phyloP scores from a whole-genome alignment of 345 rosid genomes.

The Rhodamnia argentea region DNA sequence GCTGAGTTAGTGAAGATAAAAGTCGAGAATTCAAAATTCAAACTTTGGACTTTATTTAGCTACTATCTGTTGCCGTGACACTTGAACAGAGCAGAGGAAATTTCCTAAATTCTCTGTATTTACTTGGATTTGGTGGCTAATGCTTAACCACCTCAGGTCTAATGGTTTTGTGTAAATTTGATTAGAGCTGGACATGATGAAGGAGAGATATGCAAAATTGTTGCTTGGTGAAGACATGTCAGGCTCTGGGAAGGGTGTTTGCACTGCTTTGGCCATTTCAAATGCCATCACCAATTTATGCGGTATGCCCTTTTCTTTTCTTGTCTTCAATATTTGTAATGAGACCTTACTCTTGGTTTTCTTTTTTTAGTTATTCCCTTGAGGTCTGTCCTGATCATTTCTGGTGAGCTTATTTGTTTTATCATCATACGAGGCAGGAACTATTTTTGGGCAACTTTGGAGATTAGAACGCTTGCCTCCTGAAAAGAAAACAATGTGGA shows the following conservation, averaged over 20 bases:
- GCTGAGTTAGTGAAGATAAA: constrained; percentile 2
- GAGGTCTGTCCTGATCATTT: not conserved
- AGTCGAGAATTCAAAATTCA: not conserved
- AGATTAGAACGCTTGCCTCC: constrained; percentile 66
- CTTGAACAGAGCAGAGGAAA: not conserved
- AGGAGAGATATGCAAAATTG: constrained; percentile 88
- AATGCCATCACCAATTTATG: constrained; percentile 95
- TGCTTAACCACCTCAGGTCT: not conserved
- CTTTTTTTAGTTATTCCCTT: not conserved
- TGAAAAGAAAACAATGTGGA: constrained; percentile 87
- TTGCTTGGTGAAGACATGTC: constrained; percentile 99
- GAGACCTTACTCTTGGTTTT: not conserved
- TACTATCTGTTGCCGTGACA: not conserved
- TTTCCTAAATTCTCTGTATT: not conserved
- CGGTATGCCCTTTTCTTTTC: constrained; percentile 25
- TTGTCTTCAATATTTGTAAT: not conserved
- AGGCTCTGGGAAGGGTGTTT: constrained; percentile 90
- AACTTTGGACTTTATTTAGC: not conserved
- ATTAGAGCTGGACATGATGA: constrained; percentile 80
- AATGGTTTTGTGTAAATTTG: not conserved
- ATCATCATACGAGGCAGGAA: constrained; percentile 24
- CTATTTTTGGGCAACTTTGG: constrained; percentile 92
- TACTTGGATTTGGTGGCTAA: not conserved
- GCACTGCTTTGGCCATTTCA: constrained; percentile 79
- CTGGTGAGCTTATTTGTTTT: not conserved